Evolutionary conservation across 1,139 yeast species (phyloP).

Genomic region (Saccharomyces hybrid): DNA sequence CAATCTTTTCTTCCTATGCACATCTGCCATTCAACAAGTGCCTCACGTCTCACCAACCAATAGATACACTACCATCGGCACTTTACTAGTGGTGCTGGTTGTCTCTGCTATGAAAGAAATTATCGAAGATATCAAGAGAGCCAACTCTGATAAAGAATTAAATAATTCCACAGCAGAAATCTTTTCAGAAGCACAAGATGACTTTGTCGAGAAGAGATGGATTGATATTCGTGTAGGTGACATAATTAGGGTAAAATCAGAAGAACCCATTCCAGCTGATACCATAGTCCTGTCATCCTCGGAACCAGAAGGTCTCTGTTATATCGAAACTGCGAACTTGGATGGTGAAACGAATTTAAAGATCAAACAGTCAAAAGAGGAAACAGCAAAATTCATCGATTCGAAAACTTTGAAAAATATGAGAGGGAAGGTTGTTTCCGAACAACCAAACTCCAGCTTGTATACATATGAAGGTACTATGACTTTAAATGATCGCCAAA

Average conservation of each 20-base stretch:
- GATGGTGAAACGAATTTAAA: slow-evolving; percentile 97
- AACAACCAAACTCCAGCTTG: slow-evolving; percentile 88
- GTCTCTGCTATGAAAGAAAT: slow-evolving; percentile 92
- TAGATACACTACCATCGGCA: slow-evolving; percentile 90
- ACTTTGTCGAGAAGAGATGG: slow-evolving; percentile 68
- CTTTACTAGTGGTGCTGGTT: slow-evolving; percentile 69
- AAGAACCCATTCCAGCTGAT: slow-evolving; percentile 94
- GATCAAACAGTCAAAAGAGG: slow-evolving; percentile 79
- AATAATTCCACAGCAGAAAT: slow-evolving; percentile 74
- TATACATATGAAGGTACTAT: slow-evolving; percentile 94
- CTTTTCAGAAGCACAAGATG: slow-evolving; percentile 51
- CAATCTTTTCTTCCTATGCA: slow-evolving; percentile 84
- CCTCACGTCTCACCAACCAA: slow-evolving; percentile 96
- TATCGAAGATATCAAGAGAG: slow-evolving; percentile 84
- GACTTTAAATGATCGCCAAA: slow-evolving; percentile 46
- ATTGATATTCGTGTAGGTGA: slow-evolving; percentile 87
- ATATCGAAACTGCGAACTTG: slow-evolving; percentile 92
- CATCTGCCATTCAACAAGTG: slow-evolving; percentile 92
- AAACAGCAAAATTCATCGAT: slow-evolving; percentile 67
- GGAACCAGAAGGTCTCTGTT: slow-evolving; percentile 96
- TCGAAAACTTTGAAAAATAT: slow-evolving; percentile 52
- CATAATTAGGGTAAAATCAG: slow-evolving; percentile 73
- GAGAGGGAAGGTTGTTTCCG: slow-evolving; percentile 61
- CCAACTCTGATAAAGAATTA: slow-evolving; percentile 79
- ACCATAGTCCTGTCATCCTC: slow-evolving; percentile 76